Evolutionary conservation across 306 rosid genomes (phyloP), one percentile per base, ranked within the genome.

Genomic region (Prunus campanulata): DNA sequence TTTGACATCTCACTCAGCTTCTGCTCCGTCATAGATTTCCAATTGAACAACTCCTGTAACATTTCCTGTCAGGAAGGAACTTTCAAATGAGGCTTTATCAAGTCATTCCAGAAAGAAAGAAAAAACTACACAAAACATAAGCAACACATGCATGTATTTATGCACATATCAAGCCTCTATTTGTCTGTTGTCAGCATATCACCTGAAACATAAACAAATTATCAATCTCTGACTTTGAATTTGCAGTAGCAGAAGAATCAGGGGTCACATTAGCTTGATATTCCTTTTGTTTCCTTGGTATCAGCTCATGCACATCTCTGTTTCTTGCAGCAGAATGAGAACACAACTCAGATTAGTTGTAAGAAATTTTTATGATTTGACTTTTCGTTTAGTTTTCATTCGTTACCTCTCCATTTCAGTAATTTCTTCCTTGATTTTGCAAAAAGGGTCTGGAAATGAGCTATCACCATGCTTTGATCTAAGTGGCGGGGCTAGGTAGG

Each of bases 21-120:
- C 85, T 85, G 89, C 81, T 93, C 98, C 80, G 78, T 84, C 79
- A 83, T 81, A 72, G 91, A 93, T 84, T 86, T 93, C 98, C 98
- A 93, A 79, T 84, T 90, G 62, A 80, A 80, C 70, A 90, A 80
- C 83, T 93, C 97, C 88, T 74, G 77, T 73, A 88, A 79, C 94
- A 85, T 89, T 74, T 90, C 98, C 96, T 90, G 96, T 49, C 70
- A 64, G 18, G 22, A 68, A 62, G 63, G 12, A 77, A 15, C 20
- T 59, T 44, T 46, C 57, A 48, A 69, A 50, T 55, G 29, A 71
- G 79, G 49, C 74, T 29, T 77, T 42, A 56, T 35, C 48, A 49
- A n/a, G 44, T 57, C 71, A 6, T 50, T 46, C 18, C 20, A n/a
- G 20, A 62, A 62, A 62, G 14, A 16, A 15, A 27, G n/a, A 25